Percentiles rank a stretch among this genome's conserved stretches.
Conservation (phyloP, 1,284 basidiomycete species). For the Sphagnurus paluster region DNA sequence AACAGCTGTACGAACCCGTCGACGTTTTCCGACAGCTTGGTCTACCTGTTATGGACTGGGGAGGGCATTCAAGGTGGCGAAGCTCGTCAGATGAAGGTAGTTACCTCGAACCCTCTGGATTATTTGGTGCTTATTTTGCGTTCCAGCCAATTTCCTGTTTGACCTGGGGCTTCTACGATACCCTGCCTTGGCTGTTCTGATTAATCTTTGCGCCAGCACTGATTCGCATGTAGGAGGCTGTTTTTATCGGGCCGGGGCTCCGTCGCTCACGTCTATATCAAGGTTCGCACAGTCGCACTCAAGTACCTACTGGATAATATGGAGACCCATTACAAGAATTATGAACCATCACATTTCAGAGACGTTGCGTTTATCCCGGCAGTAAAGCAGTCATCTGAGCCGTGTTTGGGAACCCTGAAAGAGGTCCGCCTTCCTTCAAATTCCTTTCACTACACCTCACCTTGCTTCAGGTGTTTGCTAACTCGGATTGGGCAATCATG, state of each 20-base stretch:
- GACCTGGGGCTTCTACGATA: slow-evolving; percentile 74
- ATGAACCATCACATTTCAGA: slow-evolving; percentile 53
- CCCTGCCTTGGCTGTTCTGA: slow-evolving; percentile 70
- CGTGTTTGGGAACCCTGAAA: slow-evolving; percentile 64
- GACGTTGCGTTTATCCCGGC: slow-evolving; percentile 83
- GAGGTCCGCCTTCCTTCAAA: slow-evolving; percentile 48
- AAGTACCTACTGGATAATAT: slow-evolving; percentile 81
- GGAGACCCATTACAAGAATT: slow-evolving; percentile 61
- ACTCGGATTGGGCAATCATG: slow-evolving; percentile 68
- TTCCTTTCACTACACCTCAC: background rate
- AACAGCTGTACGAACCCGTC: slow-evolving; percentile 83
- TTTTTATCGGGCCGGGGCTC: background rate
- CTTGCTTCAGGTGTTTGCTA: slow-evolving; percentile 70
- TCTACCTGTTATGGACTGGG: slow-evolving; percentile 90
- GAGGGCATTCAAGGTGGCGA: slow-evolving; percentile 75
- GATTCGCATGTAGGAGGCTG: slow-evolving; percentile 40
- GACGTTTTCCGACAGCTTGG: slow-evolving; percentile 74
- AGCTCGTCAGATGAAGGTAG: slow-evolving; percentile 82
- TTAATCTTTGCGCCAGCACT: slow-evolving; percentile 64
- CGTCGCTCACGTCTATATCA: background rate
- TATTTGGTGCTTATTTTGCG: background rate
- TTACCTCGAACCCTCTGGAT: background rate
- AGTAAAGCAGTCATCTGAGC: slow-evolving; percentile 46
- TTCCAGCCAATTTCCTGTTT: slow-evolving; percentile 80
- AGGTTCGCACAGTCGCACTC: slow-evolving; percentile 59